These are phyloP conservation scores for Xylaria telfairii DNA, from an alignment of 495 filamentous ascomycete species.

Conservation along the genomic window DNA sequence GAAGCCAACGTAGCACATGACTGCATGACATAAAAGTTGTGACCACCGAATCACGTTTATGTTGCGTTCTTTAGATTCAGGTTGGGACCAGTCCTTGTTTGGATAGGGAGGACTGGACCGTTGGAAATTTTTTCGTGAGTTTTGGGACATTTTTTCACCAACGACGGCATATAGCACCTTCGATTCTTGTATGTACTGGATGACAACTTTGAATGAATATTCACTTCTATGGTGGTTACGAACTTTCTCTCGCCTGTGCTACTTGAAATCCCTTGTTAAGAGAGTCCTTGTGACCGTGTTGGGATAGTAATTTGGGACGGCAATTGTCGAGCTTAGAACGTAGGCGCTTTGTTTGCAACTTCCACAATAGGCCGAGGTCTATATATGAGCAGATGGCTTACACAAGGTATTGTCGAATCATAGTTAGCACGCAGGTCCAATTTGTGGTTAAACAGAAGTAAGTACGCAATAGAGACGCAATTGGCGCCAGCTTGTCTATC, in stretches of 20 bases:
- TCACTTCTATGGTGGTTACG: conserved; percentile 19
- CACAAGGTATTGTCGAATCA: neutral
- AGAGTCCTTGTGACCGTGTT: neutral
- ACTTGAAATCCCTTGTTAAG: neutral
- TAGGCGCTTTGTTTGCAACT: neutral
- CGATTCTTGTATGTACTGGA: conserved; percentile 30
- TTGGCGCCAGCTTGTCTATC: neutral
- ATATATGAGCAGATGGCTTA: neutral
- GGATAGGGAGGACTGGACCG: conserved; percentile 6
- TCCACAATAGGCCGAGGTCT: neutral
- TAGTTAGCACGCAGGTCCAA: neutral
- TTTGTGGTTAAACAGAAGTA: neutral
- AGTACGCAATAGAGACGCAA: no score
- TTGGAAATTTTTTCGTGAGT: conserved; percentile 7
- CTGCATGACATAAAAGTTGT: conserved; percentile 19
- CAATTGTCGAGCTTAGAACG: neutral
- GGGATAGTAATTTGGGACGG: neutral
- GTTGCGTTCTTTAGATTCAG: conserved; percentile 6
- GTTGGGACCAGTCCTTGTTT: conserved; percentile 13
- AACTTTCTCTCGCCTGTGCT: neutral
- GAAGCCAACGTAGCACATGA: conserved; percentile 10
- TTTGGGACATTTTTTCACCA: conserved; percentile 9
- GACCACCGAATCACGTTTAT: conserved; percentile 9
- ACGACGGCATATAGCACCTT: conserved; percentile 18
- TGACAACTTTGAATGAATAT: conserved; percentile 22